Evolutionary conservation across 2,329 filamentous ascomycete genomes (phyloP), one percentile per base, ranked within the genome.

Genomic region (Fusarium tupiense): DNA sequence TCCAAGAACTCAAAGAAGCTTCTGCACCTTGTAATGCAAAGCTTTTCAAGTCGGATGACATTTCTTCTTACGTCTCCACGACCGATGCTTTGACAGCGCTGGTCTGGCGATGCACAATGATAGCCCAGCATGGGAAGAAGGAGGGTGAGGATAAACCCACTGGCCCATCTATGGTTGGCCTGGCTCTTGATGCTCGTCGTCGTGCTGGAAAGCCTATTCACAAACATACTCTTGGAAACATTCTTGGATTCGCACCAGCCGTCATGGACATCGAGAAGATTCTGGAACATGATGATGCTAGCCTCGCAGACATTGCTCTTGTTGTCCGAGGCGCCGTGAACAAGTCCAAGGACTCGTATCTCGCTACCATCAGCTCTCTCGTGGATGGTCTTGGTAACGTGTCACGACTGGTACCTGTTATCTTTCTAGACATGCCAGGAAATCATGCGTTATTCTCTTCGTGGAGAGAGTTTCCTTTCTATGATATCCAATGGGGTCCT

Each of bases 401-500:
- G 1, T 47, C 64, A 6, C 43, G 66, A 14, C 9, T 69, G 1
- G 29, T 69, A 4, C 66, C 66, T 3, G 47, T 26, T 3, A 50
- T 69, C 1, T 69, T 69, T 17, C 31, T 69, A 1, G 66, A 69
- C 9, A 69, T 69, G 66, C 66, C 66, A 0, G 66, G 66, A 5
- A 69, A 63, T 2, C 66, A 69, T 20, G 57, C 31, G 3, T n/a
- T 69, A 4, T 24, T 69, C 6, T 69, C 66, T 2, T 69, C 66
- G 2, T 69, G 66, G 66, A 62, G 66, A 41, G 66, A 69, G 26
- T 69, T 69, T 24, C 49, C 57, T 1, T 69, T 69, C 14, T 69
- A 69, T n/a, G 43, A 69, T 7, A 53, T 69, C 5, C 60, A 64
- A n/a, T 69, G 66, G 66, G 66, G 66, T 4, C 38, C 64, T n/a